Conservation (phyloP, 495 filamentous ascomycete species). For the Emericellopsis terricola region DNA sequence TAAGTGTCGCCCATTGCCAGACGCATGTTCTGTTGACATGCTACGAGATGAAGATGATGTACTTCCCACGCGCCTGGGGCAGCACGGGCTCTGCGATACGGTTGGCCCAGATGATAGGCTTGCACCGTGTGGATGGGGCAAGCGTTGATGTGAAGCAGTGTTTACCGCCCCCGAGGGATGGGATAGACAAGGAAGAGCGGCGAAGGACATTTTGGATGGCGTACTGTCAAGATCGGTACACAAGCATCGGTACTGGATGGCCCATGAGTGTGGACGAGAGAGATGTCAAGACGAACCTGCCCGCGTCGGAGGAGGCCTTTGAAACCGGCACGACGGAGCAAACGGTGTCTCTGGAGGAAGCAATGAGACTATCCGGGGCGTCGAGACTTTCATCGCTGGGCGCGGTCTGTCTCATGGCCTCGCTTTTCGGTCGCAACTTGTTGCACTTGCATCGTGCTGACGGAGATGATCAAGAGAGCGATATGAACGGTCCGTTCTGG, state of each 20-base stretch:
- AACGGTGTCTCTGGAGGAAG: constrained; percentile 49
- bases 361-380: constrained; percentile 53
- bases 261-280: constrained; percentile 84
- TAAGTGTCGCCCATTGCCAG: constrained; percentile 68
- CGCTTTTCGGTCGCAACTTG: constrained; percentile 85
- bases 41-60: constrained; percentile 97
- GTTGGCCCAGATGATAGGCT: constrained; percentile 76
- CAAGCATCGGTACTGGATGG: constrained; percentile 96
- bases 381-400: constrained; percentile 59
- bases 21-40: constrained; percentile 60
- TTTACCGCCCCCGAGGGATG: constrained; percentile 68
- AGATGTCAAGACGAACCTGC: constrained; percentile 80
- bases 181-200: constrained; percentile 85
- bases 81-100: constrained; percentile 65
- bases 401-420: constrained; percentile 68
- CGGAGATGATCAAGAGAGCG: constrained; percentile 62
- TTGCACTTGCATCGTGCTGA: constrained; percentile 85
- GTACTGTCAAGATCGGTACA: constrained; percentile 78
- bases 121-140: constrained; percentile 76
- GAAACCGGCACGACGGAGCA: constrained; percentile 55
- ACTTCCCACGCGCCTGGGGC: constrained; percentile 92
- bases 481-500: constrained; percentile 92
- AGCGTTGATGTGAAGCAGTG: constrained; percentile 87
- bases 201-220: constrained; percentile 89
- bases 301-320: constrained; percentile 74